Evolutionary conservation across 306 rosid species (phyloP), one percentile per base, ranked within the genome.

Genomic region (Citrullus colocynthis): DNA sequence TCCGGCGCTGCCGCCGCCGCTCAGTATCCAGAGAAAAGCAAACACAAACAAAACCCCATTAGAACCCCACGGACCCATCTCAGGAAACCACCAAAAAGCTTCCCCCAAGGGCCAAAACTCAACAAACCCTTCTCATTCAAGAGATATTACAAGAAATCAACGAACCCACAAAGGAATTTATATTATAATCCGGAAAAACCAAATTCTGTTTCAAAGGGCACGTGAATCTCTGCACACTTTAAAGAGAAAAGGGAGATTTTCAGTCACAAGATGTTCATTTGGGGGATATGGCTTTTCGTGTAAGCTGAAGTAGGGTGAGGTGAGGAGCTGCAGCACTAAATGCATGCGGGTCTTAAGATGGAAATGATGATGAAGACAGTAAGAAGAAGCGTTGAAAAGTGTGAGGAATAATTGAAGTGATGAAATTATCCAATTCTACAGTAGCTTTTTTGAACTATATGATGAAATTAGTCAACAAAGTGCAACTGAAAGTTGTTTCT

Each of bases 1-100:
- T 24, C 49, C 30, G 7, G 52, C 74, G 28, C 48, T 30, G 54
- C 15, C 60, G 10, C 78, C 65, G 66, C 67, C 78, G 41, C 76
- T 6, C 41, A 71, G n/a, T 71, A n/a, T 77, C 84, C 74, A 80
- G 1, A 44, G 49, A 63, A 77, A 49, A 64, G 75, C 18, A 7
- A 65, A 52, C 21, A 45, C n/a, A 48, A 77, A 13, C 60, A 73
- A 49, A 73, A 73, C 44, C 77, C 77, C 59, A 73, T 44, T 11
- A 48, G 6, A 70, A 45, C n/a, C 37, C 36, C 56, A 44, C 56
- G 9, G 8, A 44, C 76, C 80, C 71, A 77, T 32, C 60, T 59
- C 51, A 14, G 4, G 49, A 6, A 49, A 13, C 58, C 55, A 10
- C 28, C 76, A 61, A 6, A 18, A 70, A 13, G 17, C 17, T 30